Evolutionary conservation across 345 rosid genomes (phyloP).

Genomic region (Cardiospermum halicacabum): DNA sequence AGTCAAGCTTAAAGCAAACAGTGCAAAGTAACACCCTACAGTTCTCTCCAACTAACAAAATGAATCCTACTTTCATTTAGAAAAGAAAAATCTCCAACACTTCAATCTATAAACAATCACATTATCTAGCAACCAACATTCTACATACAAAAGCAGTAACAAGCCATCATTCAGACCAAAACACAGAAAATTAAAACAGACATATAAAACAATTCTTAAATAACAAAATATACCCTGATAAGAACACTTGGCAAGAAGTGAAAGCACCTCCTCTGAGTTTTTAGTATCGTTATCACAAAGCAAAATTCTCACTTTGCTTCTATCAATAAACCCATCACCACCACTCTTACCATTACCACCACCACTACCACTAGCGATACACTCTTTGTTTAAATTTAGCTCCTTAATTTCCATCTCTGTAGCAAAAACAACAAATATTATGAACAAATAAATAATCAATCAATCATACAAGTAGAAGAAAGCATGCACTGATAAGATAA

Average conservation of each 20-base stretch:
- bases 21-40: neutral
- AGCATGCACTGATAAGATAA: neutral
- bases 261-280: conserved; percentile 67
- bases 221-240: conserved; percentile 65
- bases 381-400: conserved; percentile 57
- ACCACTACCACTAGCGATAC: conserved; percentile 23
- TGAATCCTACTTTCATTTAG: too few species aligned
- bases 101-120: neutral
- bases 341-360: conserved; percentile 34
- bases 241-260: conserved; percentile 83
- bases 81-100: neutral
- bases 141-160: neutral
- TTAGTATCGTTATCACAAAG: conserved; percentile 78
- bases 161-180: neutral
- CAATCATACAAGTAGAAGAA: conserved; percentile 11
- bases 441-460: neutral
- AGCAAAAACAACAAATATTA: neutral
- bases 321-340: conserved; percentile 82
- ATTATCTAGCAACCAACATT: neutral
- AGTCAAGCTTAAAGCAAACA: neutral
- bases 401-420: conserved; percentile 43
- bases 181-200: neutral
- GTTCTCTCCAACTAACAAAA: neutral
- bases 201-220: neutral
- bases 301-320: conserved; percentile 98